phyloP scores from a whole-genome alignment of 352 stramenopile species.

The Pseudoperonospora humuli region DNA sequence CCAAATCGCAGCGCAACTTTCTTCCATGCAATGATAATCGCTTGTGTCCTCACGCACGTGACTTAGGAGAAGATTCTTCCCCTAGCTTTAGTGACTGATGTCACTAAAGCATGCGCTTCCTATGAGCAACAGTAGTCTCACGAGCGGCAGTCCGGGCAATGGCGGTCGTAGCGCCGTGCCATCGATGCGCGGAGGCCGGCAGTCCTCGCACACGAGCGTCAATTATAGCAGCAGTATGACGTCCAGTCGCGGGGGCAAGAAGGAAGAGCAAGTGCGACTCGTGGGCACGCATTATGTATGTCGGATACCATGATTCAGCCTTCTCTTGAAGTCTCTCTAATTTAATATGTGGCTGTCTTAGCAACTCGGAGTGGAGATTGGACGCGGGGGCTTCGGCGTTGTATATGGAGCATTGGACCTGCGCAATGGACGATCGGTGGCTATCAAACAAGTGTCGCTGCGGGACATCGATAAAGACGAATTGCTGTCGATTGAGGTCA shows the following conservation, averaged over 20 bases:
- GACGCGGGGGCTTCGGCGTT: slow-evolving; percentile 85
- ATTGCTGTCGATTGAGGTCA: slow-evolving; percentile 68
- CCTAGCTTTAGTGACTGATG: no score
- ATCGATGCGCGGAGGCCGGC: slow-evolving; percentile 4
- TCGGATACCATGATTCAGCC: neutral
- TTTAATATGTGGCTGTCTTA: slow-evolving; percentile 28
- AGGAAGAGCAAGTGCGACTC: slow-evolving; percentile 53
- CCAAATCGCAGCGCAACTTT: no score
- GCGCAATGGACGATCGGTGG: slow-evolving; percentile 72
- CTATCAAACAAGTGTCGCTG: slow-evolving; percentile 83
- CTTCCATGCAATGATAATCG: no score
- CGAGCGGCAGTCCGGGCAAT: slow-evolving; percentile 9
- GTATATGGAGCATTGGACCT: slow-evolving; percentile 87
- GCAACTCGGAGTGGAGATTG: slow-evolving; percentile 89
- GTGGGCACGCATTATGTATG: slow-evolving; percentile 72
- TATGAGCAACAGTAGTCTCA: slow-evolving; percentile 20
- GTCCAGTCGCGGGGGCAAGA: slow-evolving; percentile 19
- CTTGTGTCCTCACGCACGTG: no score
- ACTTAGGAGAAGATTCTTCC: no score
- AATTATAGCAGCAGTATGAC: slow-evolving; percentile 10
- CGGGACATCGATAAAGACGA: slow-evolving; percentile 81
- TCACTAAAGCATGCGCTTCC: slow-evolving; percentile 6
- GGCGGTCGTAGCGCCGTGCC: neutral
- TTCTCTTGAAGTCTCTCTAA: neutral
- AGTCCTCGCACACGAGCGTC: slow-evolving; percentile 7